Evolutionary conservation across 2,329 filamentous ascomycete species (phyloP), one percentile per base, ranked within the genome.

Genomic region (Cryphonectria carpinicola): DNA sequence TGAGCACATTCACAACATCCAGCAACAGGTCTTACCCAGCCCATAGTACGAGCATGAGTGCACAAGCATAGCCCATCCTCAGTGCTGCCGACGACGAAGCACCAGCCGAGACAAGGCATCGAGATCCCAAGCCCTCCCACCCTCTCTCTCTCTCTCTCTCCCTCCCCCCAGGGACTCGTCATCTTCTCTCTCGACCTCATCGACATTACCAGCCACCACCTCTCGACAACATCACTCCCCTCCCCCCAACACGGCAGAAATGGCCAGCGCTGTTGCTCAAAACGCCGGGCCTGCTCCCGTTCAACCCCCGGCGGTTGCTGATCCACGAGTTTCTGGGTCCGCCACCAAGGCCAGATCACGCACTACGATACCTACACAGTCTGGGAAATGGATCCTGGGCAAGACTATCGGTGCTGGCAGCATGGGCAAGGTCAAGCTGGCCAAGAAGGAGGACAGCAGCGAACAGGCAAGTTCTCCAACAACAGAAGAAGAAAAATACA

Each of bases 361-460:
- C 77, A 98, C 95, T 17, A 95, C 93, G 56, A 97, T 99, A 79
- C 93, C 93, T 66, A 94, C 95, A 3, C 90, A 92, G 63, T 94
- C 95, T 17, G 96, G 96, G 70, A 94, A 95, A 84, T 99, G 95
- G 94, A 90, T 94, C 69, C 85, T 99, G 67, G 95, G 95, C 71
- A 98, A 98, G 85, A 98, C 96, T 4, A 96, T 99, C 77, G 96
- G 96, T 72, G 94, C 95, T 67, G 96, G 96, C 66, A 98, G 95
- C 81, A 99, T 99, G 96, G 96, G 96, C 74, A 98, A 98, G 81
- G 96, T 99, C 73, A 98, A 98, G 84, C 85, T 99, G 75, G 96
- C 96, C 35, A 93, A 93, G 77, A 97, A 97, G 81, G 88, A 92
- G 75, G 95, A 97, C 77, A 93, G 93, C 28, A 93, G 92, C 76